A percentile compares a stretch with the other conserved stretches of the same genome.
These are phyloP conservation scores for Lasiodiplodia sp. DNA, from an alignment of 2,329 filamentous ascomycete species.

Conservation along the genomic window DNA sequence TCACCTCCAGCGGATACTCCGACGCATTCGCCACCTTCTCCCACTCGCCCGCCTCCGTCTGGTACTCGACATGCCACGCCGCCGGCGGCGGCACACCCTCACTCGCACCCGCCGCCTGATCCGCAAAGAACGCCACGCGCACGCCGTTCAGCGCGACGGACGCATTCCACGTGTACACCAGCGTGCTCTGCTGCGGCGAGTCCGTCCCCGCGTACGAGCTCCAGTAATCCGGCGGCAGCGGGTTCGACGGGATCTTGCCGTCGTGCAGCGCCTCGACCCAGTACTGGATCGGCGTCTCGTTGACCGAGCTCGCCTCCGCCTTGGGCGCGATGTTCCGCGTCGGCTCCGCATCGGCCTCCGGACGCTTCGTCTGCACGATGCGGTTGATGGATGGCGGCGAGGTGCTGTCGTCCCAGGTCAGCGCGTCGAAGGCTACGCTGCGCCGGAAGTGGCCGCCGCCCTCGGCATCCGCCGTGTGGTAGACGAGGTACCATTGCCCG, in stretches of 20 bases:
- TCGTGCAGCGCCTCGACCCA: conserved; percentile 48
- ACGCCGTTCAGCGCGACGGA: conserved; percentile 38
- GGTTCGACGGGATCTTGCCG: conserved; percentile 39
- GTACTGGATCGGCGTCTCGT: conserved; percentile 48
- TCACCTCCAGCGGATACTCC: conserved; percentile 39
- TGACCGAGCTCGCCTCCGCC: conserved; percentile 35
- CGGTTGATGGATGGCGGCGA: conserved; percentile 37
- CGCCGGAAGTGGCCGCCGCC: conserved; percentile 48
- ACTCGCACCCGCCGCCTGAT: conserved; percentile 31
- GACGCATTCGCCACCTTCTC: conserved; percentile 34
- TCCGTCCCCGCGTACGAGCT: conserved; percentile 42
- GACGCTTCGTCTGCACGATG: conserved; percentile 42
- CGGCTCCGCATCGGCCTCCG: conserved; percentile 34
- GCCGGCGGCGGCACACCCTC: conserved; percentile 32
- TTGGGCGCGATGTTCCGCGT: conserved; percentile 45
- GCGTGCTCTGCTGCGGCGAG: conserved; percentile 41
- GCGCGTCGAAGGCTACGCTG: conserved; percentile 45
- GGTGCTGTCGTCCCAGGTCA: conserved; percentile 45
- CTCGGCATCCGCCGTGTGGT: conserved; percentile 48
- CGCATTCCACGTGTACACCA: conserved; percentile 43
- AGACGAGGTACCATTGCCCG: conserved; percentile 43
- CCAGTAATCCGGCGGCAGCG: conserved; percentile 51
- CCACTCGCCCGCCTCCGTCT: conserved; percentile 24
- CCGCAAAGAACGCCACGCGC: conserved; percentile 33
- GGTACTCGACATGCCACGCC: conserved; percentile 33